Base-by-base conservation (phyloP, 805 yeast species). In the Zygosaccharomyces lentus region DNA sequence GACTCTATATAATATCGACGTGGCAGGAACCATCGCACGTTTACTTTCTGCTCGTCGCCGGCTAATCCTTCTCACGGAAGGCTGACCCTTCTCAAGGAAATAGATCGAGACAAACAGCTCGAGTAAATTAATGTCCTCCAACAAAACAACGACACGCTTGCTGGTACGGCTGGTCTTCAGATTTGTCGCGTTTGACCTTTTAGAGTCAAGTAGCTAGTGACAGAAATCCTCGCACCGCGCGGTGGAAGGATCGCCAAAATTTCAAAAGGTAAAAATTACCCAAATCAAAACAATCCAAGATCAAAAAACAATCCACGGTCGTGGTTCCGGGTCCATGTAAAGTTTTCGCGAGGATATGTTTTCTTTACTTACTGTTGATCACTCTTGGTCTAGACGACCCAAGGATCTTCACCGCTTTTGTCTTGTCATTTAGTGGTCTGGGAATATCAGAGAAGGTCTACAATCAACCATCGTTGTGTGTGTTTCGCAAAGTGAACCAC, bases 1-100 rank as follows among this genome's bases (percentile, higher is more conserved):
- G 88, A 81, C 61, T 72, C 73, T 54, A 68, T 76, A 46, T 78
- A 63, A 51, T 29, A 25, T 9, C 12, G 29, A 4, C 12, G 29
- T 23, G 4, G 5, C 13, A 27, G 21, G 31, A 9, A 9, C 17
- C 15, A 15, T 27, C 19, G 19, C 24, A 38, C 31, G 10, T 2
- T 26, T 26, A 4, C 16, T 16, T 8, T 10, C 34, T n/a, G 17
- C 12, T 26, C 29, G 29, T 26, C 29, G 21, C 21, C 3, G 21
- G 21, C 21, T 19, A 19, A 19, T 5, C 21, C 21, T 3, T 5
- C 21, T 19, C 21, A 4, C 21, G 5, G 21, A 25, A 19, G 21
- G 21, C 21, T 19, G 5, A 19, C 21, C 21, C 21, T 3, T 5
- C 21, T 19, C 21, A 4, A 3, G 5, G 21, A 25, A 25, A 25